phyloP scores from a whole-genome alignment of 2,329 filamentous ascomycete species.

The Fusarium vanettenii region DNA sequence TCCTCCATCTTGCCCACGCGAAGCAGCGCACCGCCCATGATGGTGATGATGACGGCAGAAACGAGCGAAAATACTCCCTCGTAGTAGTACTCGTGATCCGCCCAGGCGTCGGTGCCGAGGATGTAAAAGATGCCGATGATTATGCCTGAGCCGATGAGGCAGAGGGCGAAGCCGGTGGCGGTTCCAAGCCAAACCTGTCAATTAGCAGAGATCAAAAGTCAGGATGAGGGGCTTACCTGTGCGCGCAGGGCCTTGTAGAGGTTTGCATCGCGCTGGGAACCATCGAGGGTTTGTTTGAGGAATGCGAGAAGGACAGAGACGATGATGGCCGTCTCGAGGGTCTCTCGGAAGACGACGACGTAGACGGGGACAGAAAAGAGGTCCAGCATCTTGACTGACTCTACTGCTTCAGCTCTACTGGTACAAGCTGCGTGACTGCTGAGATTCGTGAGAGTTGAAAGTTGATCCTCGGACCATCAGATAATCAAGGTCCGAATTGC shows the following conservation, averaged over 20 bases:
- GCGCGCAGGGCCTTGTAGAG: constrained; percentile 75
- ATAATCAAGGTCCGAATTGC: constrained; percentile 26
- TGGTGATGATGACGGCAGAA: constrained; percentile 83
- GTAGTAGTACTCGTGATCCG: constrained; percentile 79
- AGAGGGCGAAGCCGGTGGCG: constrained; percentile 58
- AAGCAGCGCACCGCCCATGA: constrained; percentile 84
- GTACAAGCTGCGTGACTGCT: no score
- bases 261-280: constrained; percentile 68
- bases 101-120: constrained; percentile 76
- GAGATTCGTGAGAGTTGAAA: neutral
- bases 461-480: constrained; percentile 22
- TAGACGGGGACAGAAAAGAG: constrained; percentile 86
- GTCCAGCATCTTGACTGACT: constrained; percentile 62
- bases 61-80: constrained; percentile 83
- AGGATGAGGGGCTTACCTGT: constrained; percentile 61
- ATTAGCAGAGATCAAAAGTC: neutral
- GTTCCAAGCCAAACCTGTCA: constrained; percentile 68
- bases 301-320: constrained; percentile 87
- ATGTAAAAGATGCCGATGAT: constrained; percentile 80
- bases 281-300: constrained; percentile 81
- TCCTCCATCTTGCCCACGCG: constrained; percentile 85
- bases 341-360: constrained; percentile 91
- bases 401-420: no score
- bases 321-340: constrained; percentile 85
- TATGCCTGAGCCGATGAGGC: constrained; percentile 71